Evolutionary conservation across 257 asterid genomes (phyloP).

Genomic region (Solanum commersonii): DNA sequence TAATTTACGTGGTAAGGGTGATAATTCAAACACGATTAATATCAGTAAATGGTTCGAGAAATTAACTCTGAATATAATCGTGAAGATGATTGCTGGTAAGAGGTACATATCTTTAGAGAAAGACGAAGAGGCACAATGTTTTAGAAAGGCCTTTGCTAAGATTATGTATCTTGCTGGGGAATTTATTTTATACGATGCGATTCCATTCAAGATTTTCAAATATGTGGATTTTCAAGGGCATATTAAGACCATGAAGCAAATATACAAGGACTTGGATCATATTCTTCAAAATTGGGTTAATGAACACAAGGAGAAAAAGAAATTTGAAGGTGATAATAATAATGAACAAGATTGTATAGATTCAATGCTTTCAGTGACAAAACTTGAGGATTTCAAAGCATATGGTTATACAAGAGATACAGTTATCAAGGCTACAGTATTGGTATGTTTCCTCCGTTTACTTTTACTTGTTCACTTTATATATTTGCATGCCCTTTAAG

Average conservation of each 20-base stretch:
- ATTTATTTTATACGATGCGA: slow-evolving; percentile 20
- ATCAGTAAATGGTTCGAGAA: slow-evolving; percentile 28
- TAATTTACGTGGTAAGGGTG: background rate
- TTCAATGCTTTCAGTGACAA: slow-evolving; percentile 35
- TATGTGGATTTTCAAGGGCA: slow-evolving; percentile 39
- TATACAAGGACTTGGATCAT: slow-evolving; percentile 18
- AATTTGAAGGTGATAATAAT: background rate
- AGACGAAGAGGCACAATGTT: background rate
- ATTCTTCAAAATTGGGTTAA: slow-evolving; percentile 24
- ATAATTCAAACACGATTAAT: background rate
- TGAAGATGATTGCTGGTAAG: slow-evolving; percentile 32
- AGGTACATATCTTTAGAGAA: background rate
- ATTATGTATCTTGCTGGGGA: slow-evolving; percentile 20
- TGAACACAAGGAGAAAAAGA: slow-evolving; percentile 15
- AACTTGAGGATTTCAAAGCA: slow-evolving; percentile 8
- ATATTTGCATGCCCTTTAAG: no score
- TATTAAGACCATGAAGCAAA: slow-evolving; percentile 27
- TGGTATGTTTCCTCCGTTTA: slow-evolving; percentile 5
- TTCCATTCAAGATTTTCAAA: slow-evolving; percentile 19
- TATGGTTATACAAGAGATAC: background rate
- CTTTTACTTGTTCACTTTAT: no score
- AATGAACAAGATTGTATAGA: slow-evolving; percentile 42
- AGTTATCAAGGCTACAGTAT: background rate
- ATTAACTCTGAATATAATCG: slow-evolving; percentile 21
- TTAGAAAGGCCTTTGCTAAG: slow-evolving; percentile 16